Evolutionary conservation across 352 stramenopile species (phyloP).

Genomic region (Globisporangium cystogenes): DNA sequence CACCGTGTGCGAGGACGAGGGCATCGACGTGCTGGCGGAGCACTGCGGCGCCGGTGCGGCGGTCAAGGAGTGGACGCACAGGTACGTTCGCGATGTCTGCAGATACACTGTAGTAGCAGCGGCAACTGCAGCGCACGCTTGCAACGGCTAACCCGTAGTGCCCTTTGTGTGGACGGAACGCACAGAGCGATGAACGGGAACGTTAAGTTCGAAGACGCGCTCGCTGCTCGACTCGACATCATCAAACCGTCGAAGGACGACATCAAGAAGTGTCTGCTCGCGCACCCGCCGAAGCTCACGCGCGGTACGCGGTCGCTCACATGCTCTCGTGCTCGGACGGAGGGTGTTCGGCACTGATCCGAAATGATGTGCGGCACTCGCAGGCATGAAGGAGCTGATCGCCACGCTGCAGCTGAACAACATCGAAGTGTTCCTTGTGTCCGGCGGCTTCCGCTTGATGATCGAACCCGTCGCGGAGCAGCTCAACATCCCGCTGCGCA

Average conservation of each 20-base stretch:
- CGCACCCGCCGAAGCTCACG: slow-evolving; percentile 90
- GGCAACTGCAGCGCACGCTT: too few species aligned
- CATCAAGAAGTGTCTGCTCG: slow-evolving; percentile 88
- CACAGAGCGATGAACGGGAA: slow-evolving; percentile 95
- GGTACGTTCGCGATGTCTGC: slow-evolving; percentile 40
- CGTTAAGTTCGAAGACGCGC: slow-evolving; percentile 97
- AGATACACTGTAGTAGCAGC: background rate
- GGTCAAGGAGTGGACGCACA: slow-evolving; percentile 93
- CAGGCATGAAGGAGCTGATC: slow-evolving; percentile 89
- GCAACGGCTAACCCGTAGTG: too few species aligned
- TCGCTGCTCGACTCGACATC: slow-evolving; percentile 93
- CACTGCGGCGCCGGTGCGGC: slow-evolving; percentile 92
- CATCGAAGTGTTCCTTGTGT: slow-evolving; percentile 97
- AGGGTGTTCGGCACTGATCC: background rate
- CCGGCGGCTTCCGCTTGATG: slow-evolving; percentile 97
- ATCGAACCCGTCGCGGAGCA: slow-evolving; percentile 95
- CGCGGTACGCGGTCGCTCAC: background rate
- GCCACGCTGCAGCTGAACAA: slow-evolving; percentile 82
- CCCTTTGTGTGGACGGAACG: background rate
- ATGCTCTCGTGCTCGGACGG: background rate
- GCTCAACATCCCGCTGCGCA: slow-evolving; percentile 76
- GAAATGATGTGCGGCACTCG: background rate
- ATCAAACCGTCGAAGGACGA: slow-evolving; percentile 90
- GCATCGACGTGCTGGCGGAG: slow-evolving; percentile 98
- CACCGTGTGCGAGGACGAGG: slow-evolving; percentile 97